Base-by-base conservation (phyloP, 345 rosid genomes). In the Erucastrum elatum region DNA sequence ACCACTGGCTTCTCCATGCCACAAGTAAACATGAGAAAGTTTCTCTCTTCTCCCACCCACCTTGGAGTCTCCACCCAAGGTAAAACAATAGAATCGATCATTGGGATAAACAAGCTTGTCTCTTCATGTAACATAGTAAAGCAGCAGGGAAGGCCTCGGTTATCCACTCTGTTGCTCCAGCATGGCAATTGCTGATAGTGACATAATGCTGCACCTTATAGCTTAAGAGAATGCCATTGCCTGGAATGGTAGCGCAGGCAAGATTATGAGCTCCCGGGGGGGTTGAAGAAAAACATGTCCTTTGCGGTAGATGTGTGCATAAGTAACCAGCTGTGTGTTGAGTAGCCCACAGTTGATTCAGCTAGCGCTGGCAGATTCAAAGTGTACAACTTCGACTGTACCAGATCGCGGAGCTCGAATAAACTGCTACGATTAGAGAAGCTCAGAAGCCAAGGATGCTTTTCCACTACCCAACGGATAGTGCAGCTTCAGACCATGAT, bases 201-300 rank as follows among this genome's bases (percentile, higher is more conserved):
- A 30, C 21, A 13, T 0, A n/a, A 62, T 62, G 1, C 5, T 2
- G 17, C 26, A 1, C 26, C 9, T 0, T 10, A 34, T 6, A 33
- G 7, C n/a, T 4, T 7, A 34, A 34, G 46, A 64, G 68, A 64
- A 64, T 15, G 68, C 27, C 1, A 64, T 64, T 1, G 6, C 13
- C 6, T 8, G 0, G 11, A 33, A 34, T 8, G 27, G 12, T 25
- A 64, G 8, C 44, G 37, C 25, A 16, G 68, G 68, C 68, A 64
- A 64, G 13, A 27, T 64, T 64, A 64, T 8, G 26, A 15, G 26
- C 27, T 64, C 68, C 6, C 46, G 46, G 34, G 68, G 4, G 46
- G 68, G 46, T 64, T 64, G 68, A 64, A 64, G 68, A 64, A 64
- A 39, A 64, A 64, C 7, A 64, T 16, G 46, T 34, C 27, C 5